Conservation (phyloP, 2,329 filamentous ascomycete genomes). For the Gremmenia infestans region DNA sequence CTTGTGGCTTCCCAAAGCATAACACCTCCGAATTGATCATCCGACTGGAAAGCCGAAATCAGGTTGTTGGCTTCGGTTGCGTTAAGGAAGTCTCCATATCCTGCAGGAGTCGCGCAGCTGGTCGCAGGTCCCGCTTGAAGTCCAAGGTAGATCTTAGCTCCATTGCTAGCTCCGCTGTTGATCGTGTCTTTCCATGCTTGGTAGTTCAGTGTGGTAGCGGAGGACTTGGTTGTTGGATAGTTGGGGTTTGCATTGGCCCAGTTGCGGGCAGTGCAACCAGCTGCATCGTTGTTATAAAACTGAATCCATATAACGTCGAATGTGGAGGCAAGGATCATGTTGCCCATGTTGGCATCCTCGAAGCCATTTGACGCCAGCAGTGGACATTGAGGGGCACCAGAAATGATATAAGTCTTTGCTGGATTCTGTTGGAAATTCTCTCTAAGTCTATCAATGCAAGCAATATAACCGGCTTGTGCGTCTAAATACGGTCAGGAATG, state of each 20-base stretch:
- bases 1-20: slow-evolving; percentile 31
- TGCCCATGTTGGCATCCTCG: slow-evolving; percentile 27
- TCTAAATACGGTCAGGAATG: slow-evolving; percentile 19
- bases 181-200: slow-evolving; percentile 21
- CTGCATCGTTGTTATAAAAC: slow-evolving; percentile 29
- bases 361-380: slow-evolving; percentile 10
- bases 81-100: slow-evolving; percentile 19
- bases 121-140: slow-evolving; percentile 19
- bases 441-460: slow-evolving; percentile 27
- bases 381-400: slow-evolving; percentile 31
- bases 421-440: slow-evolving; percentile 17
- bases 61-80: slow-evolving; percentile 22
- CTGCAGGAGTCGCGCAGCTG: background rate
- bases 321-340: slow-evolving; percentile 21
- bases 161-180: slow-evolving; percentile 17
- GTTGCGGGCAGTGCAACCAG: slow-evolving; percentile 25
- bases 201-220: slow-evolving; percentile 20
- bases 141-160: slow-evolving; percentile 30
- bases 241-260: slow-evolving; percentile 18
- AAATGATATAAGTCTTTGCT: slow-evolving; percentile 29
- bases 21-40: slow-evolving; percentile 30
- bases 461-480: slow-evolving; percentile 24
- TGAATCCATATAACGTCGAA: slow-evolving; percentile 32
- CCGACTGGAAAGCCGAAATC: slow-evolving; percentile 17
- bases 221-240: slow-evolving; percentile 1